These are phyloP conservation scores for Calophaca sinica DNA, from an alignment of 306 rosid species.

Conservation along the genomic window DNA sequence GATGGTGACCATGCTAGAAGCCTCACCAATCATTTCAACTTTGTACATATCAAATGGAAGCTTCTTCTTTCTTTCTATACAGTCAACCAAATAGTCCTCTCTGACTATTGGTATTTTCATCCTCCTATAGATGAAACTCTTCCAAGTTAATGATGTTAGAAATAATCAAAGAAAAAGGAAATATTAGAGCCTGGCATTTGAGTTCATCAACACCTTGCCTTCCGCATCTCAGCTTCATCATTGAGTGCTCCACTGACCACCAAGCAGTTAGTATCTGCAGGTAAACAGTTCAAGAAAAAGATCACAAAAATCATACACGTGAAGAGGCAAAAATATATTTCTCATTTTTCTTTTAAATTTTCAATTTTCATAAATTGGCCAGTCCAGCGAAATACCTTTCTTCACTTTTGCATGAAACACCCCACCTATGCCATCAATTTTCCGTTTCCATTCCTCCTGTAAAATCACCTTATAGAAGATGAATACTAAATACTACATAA, in stretches of 20 bases:
- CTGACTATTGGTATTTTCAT: constrained; percentile 88
- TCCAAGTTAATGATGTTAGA: constrained; percentile 34
- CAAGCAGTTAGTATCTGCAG: constrained; percentile 88
- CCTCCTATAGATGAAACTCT: constrained; percentile 65
- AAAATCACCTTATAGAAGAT: constrained; percentile 47
- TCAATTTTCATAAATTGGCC: constrained; percentile 34
- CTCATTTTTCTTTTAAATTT: neutral
- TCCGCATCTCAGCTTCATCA: constrained; percentile 76
- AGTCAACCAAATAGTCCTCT: constrained; percentile 88
- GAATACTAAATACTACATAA: constrained; percentile 41
- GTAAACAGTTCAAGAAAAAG: constrained; percentile 41
- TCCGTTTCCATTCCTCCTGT: constrained; percentile 80
- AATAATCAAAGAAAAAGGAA: constrained; percentile 34
- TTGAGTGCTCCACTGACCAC: constrained; percentile 73
- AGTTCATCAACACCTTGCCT: constrained; percentile 72
- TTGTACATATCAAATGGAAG: constrained; percentile 82
- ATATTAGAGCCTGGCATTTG: constrained; percentile 38
- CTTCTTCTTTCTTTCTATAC: constrained; percentile 76
- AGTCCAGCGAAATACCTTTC: constrained; percentile 64
- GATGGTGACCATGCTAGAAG: constrained; percentile 88
- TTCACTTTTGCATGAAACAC: constrained; percentile 78
- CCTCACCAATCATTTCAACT: constrained; percentile 71
- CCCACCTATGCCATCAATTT: constrained; percentile 73
- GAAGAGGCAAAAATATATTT: constrained; percentile 7
- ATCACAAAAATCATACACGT: constrained; percentile 15